A percentile compares a stretch with the other conserved stretches of the same genome.
Evolutionary conservation across 371 early-diverging fungal species (phyloP).

Genomic region (Actinomucor elegans): DNA sequence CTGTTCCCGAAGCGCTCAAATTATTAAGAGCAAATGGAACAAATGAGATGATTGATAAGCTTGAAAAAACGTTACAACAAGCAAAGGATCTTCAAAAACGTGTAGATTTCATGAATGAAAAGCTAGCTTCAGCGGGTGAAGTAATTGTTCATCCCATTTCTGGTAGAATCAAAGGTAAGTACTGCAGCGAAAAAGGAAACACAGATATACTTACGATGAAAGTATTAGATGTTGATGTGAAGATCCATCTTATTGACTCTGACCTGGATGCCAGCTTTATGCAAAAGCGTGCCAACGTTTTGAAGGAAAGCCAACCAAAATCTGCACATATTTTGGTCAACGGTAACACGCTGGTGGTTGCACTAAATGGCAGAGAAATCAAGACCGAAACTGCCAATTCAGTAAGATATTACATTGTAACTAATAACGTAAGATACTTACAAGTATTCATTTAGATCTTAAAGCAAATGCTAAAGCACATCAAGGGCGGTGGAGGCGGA

Average conservation of each 20-base stretch:
- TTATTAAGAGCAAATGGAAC: conserved; percentile 45
- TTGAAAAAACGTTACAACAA: conserved; percentile 40
- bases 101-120: conserved; percentile 38
- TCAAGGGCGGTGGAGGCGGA: conserved; percentile 51
- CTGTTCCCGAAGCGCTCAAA: conserved; percentile 44
- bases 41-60: conserved; percentile 34
- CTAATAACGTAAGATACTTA: not conserved
- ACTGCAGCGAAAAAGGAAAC: too few species aligned
- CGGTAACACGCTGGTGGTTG: conserved; percentile 48
- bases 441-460: conserved; percentile 22
- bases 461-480: conserved; percentile 38
- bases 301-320: conserved; percentile 41
- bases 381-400: conserved; percentile 53
- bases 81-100: conserved; percentile 41
- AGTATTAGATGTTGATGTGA: conserved; percentile 35
- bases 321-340: conserved; percentile 55
- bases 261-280: conserved; percentile 52
- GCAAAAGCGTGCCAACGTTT: conserved; percentile 53
- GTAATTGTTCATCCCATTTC: conserved; percentile 13
- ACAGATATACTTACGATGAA: too few species aligned
- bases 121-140: conserved; percentile 40
- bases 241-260: conserved; percentile 52
- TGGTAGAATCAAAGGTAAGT: conserved; percentile 21
- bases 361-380: conserved; percentile 40
- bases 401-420: too few species aligned